A percentile compares a stretch with the other conserved stretches of the same genome.
These are phyloP conservation scores for Carex littledalei DNA, from an alignment of 176 grass and related monocot genomes.

Conservation along the genomic window DNA sequence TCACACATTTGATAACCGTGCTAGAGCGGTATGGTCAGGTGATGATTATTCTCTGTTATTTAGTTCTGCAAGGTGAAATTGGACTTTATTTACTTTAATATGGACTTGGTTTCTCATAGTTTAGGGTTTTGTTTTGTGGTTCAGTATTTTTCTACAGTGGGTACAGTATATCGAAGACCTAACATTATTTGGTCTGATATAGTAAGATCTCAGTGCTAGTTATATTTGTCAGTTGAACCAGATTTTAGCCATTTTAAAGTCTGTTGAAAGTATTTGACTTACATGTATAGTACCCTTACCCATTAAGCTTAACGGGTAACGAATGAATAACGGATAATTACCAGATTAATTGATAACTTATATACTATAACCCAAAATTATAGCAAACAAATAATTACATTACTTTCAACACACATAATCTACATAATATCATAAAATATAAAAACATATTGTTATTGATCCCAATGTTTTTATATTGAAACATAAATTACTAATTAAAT, in stretches of 20 bases:
- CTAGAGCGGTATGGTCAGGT: constrained; percentile 85
- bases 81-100: not conserved
- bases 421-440: too few relatives aligned
- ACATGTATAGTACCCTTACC: too few relatives aligned
- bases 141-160: not conserved
- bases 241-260: not conserved
- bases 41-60: constrained; percentile 10
- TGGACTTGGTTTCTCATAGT: not conserved
- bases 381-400: too few relatives aligned
- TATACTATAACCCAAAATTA: too few relatives aligned
- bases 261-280: not conserved
- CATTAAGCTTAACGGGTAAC: too few relatives aligned
- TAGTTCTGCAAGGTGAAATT: not conserved
- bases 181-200: not conserved
- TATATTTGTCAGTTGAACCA: not conserved
- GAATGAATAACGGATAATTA: too few relatives aligned
- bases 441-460: too few relatives aligned
- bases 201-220: not conserved
- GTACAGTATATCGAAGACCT: not conserved
- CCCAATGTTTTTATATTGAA: too few relatives aligned
- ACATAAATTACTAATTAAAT: too few relatives aligned
- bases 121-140: not conserved
- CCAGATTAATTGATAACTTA: too few relatives aligned
- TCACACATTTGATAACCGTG: constrained; percentile 94
- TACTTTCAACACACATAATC: too few relatives aligned